Percentiles rank a stretch among this genome's conserved stretches.
Evolutionary conservation across 2,329 filamentous ascomycete species (phyloP).

Genomic region (Curvularia spicifera): DNA sequence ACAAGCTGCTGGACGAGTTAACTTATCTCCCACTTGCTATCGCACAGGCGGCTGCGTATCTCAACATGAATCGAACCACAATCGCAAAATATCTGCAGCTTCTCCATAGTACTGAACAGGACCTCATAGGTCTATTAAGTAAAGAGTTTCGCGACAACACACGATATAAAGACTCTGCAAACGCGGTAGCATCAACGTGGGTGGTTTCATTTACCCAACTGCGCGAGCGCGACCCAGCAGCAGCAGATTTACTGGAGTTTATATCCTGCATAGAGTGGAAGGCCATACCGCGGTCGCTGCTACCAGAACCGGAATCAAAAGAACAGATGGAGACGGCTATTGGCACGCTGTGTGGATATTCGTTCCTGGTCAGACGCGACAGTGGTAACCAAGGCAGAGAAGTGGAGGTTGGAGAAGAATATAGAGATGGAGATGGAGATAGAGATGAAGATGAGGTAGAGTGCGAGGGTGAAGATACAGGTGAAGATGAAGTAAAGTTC

Average conservation of each 20-base stretch:
- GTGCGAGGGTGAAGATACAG: no score
- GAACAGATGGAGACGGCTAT: not conserved
- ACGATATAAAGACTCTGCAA: slow-evolving; percentile 45
- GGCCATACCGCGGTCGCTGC: slow-evolving; percentile 24
- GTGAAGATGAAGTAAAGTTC: no score
- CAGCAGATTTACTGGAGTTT: slow-evolving; percentile 51
- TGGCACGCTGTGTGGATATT: slow-evolving; percentile 23
- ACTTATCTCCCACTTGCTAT: slow-evolving; percentile 53
- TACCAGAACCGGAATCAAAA: slow-evolving; percentile 15
- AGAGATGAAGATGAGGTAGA: no score
- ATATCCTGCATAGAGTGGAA: slow-evolving; percentile 27
- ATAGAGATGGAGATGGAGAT: no score
- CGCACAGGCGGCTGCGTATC: slow-evolving; percentile 47
- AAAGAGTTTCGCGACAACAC: slow-evolving; percentile 49
- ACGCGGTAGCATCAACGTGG: slow-evolving; percentile 53
- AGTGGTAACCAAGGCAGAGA: slow-evolving; percentile 1
- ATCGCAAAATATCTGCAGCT: slow-evolving; percentile 48
- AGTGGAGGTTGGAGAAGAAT: no score
- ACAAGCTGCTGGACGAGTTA: slow-evolving; percentile 35
- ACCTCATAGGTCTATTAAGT: slow-evolving; percentile 46
- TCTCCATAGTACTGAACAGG: slow-evolving; percentile 40
- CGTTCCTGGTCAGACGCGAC: slow-evolving; percentile 24
- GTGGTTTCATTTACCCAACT: slow-evolving; percentile 52
- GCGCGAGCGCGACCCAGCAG: slow-evolving; percentile 32
- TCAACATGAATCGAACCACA: slow-evolving; percentile 40